Base-by-base conservation (phyloP, 2,329 filamentous ascomycete species). In the Aspergillus floridensis region DNA sequence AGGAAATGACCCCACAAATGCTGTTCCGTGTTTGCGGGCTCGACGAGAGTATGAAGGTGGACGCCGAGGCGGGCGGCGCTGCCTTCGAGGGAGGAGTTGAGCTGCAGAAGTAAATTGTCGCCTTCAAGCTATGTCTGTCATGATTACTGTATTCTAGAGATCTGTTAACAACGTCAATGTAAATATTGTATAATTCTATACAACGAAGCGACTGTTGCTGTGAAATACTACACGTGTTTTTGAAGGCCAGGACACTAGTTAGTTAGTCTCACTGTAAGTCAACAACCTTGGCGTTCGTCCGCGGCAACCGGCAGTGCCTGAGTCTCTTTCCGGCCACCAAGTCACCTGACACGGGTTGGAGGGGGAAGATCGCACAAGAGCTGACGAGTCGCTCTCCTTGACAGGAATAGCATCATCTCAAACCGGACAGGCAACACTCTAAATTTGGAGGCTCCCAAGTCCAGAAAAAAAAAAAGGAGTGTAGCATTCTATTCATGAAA, bases 11-110 rank as follows among this genome's bases (percentile, higher is more conserved):
- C 24, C 75, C 75, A 29, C 76, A 76, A 68, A 71, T 71, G 63
- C 56, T 78, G 29, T 79, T 80, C 57, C 69, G 76, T n/a, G 70
- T 78, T n/a, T 79, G 76, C 60, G 77, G 76, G 14, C 56, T 79
- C 60, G 70, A 77, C 57, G 74, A 77, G 53, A 76, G 73, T 48
- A 66, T 79, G n/a, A 65, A 71, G 58, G 59, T 79, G 53, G 77
- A 79, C 67, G 70, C 68, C 31, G 65, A 70, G 46, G 77, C 77
- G 35, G 77, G 77, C 46, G 74, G 75, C 29, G 66, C 61, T 22
- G 63, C 70, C 5, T 76, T 76, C 46, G 62, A 71, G 12, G 66
- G 69, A 10, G 71, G 71, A 14, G 71, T 73, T 14, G 72, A 74
- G 38, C 53, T 72, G 53, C 61, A 69, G 60, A 60, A 59, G 29